These are phyloP conservation scores for Aspergillaceae sp. DNA, from an alignment of 2,329 filamentous ascomycete genomes.

Conservation along the genomic window DNA sequence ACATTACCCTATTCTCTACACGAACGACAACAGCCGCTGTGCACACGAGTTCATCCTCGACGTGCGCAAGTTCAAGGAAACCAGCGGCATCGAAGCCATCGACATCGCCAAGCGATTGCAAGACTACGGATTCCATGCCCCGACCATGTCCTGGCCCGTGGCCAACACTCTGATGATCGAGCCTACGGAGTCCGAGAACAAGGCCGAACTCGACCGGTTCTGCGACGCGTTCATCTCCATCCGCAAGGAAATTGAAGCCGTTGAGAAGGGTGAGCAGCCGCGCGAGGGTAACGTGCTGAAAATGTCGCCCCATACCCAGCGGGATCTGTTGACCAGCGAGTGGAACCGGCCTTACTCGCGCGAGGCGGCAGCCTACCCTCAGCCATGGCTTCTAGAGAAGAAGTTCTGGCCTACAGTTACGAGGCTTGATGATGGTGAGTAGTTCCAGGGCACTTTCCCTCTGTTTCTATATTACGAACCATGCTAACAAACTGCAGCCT, in stretches of 20 bases:
- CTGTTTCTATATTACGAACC: not conserved
- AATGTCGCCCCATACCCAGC: slow-evolving; percentile 77
- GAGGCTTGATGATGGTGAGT: slow-evolving; percentile 77
- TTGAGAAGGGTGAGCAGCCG: slow-evolving; percentile 72
- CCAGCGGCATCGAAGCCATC: slow-evolving; percentile 77
- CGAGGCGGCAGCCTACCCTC: slow-evolving; percentile 77
- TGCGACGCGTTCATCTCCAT: slow-evolving; percentile 84
- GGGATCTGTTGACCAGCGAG: slow-evolving; percentile 64
- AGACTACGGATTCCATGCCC: slow-evolving; percentile 95
- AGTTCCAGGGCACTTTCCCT: not conserved
- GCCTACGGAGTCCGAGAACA: slow-evolving; percentile 87
- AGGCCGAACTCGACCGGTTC: slow-evolving; percentile 88
- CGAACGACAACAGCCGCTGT: slow-evolving; percentile 76
- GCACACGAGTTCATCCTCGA: slow-evolving; percentile 98
- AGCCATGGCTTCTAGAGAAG: slow-evolving; percentile 78
- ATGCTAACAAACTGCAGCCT: slow-evolving; percentile 49
- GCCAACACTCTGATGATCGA: slow-evolving; percentile 97
- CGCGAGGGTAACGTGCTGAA: slow-evolving; percentile 75
- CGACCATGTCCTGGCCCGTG: slow-evolving; percentile 95
- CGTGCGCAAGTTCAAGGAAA: slow-evolving; percentile 72
- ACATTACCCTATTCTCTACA: slow-evolving; percentile 89
- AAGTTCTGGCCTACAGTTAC: slow-evolving; percentile 95
- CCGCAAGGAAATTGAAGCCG: slow-evolving; percentile 69
- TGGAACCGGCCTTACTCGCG: slow-evolving; percentile 79
- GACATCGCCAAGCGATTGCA: slow-evolving; percentile 94